phyloP scores from a whole-genome alignment of 2,329 filamentous ascomycete genomes.

The Ophiocordyceps camponoti-floridani region DNA sequence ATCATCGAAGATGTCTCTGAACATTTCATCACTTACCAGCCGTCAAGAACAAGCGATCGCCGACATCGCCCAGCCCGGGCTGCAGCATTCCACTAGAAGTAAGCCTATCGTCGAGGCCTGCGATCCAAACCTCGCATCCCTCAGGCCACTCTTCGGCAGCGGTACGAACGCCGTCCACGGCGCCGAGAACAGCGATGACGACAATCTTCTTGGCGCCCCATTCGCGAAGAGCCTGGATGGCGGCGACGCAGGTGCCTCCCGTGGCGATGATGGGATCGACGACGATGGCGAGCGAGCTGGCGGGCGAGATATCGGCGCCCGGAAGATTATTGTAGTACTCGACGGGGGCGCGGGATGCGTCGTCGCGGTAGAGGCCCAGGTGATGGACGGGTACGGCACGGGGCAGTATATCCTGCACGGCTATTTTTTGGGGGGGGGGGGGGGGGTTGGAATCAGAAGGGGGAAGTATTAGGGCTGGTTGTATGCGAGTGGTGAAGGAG shows the following conservation, averaged over 20 bases:
- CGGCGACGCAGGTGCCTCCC: constrained; percentile 73
- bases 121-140: constrained; percentile 64
- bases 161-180: constrained; percentile 47
- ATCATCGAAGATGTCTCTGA: no score
- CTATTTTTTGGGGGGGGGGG: constrained; percentile 22
- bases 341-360: constrained; percentile 68
- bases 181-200: constrained; percentile 59
- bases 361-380: constrained; percentile 86
- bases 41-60: constrained; percentile 77
- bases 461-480: no score
- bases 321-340: constrained; percentile 98
- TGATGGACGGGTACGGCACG: constrained; percentile 71
- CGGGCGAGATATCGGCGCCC: constrained; percentile 35
- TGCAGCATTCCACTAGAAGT: constrained; percentile 77
- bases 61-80: constrained; percentile 79
- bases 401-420: constrained; percentile 70
- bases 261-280: constrained; percentile 91
- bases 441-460: not conserved
- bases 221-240: constrained; percentile 74
- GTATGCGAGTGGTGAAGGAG: not conserved
- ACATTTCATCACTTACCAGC: constrained; percentile 12
- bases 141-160: constrained; percentile 67
- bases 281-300: constrained; percentile 53
- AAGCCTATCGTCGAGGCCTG: constrained; percentile 56
- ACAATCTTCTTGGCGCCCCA: constrained; percentile 80